Conservation (phyloP, 495 filamentous ascomycete genomes). For the Arthonia radiata region DNA sequence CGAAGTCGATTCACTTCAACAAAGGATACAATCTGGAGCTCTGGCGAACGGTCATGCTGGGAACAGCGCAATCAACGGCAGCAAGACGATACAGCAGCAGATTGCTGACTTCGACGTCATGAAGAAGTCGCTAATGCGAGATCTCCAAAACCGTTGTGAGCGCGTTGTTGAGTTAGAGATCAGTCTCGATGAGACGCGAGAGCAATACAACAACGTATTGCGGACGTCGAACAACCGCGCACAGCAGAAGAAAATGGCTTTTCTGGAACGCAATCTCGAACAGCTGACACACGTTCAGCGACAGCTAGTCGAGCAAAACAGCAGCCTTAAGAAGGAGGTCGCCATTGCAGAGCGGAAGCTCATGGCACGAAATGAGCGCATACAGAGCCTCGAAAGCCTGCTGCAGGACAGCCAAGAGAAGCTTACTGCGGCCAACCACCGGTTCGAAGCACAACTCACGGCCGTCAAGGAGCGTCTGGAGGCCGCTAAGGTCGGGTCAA, state of each 20-base stretch:
- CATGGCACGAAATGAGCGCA: constrained; percentile 87
- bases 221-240: constrained; percentile 88
- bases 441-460: constrained; percentile 94
- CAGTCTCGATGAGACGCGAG: constrained; percentile 80
- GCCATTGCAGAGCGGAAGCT: constrained; percentile 95
- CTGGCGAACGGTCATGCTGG: constrained; percentile 24
- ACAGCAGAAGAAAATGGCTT: constrained; percentile 99
- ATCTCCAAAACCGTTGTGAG: constrained; percentile 94
- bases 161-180: constrained; percentile 92
- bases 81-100: constrained; percentile 91
- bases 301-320: constrained; percentile 94
- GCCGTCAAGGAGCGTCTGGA: constrained; percentile 95
- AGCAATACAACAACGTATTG: constrained; percentile 96
- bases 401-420: constrained; percentile 96
- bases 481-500: constrained; percentile 73
- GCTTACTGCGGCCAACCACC: constrained; percentile 78
- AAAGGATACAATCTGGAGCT: constrained; percentile 31
- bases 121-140: constrained; percentile 98
- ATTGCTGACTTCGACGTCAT: constrained; percentile 96
- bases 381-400: constrained; percentile 69
- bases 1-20: constrained; percentile 53
- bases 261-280: constrained; percentile 92
- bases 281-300: constrained; percentile 92
- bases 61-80: constrained; percentile 29
- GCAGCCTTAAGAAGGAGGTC: constrained; percentile 90